Conservation (phyloP, 306 rosid genomes). For the Prunus mume region DNA sequence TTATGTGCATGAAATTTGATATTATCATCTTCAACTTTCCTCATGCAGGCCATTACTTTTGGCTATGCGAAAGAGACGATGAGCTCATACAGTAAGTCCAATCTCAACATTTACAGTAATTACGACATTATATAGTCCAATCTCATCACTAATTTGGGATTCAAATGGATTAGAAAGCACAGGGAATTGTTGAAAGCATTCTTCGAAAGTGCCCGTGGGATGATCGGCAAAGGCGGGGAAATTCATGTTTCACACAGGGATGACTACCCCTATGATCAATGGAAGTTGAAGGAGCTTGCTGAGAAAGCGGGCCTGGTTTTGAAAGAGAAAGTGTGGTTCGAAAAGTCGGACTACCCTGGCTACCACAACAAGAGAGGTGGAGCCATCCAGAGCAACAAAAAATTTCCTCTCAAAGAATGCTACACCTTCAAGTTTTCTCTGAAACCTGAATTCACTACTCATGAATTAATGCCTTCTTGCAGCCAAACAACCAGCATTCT, state of each 20-base stretch:
- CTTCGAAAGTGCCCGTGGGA: constrained; percentile 5
- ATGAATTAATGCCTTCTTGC: too few relatives aligned
- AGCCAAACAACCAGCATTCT: too few relatives aligned
- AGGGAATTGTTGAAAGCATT: constrained; percentile 10
- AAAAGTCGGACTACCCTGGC: constrained; percentile 14
- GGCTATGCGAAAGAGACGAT: constrained; percentile 6
- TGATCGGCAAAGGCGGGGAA: constrained; percentile 23
- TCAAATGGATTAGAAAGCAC: constrained; percentile 14
- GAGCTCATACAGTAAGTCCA: constrained; percentile 16
- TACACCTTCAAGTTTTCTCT: constrained; percentile 24
- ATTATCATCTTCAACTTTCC: constrained; percentile 29
- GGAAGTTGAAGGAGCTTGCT: constrained; percentile 19
- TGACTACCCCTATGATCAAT: constrained; percentile 13
- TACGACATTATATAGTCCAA: too few relatives aligned
- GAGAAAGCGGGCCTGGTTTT: constrained; percentile 5
- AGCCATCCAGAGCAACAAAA: constrained; percentile 17
- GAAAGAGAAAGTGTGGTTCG: constrained; percentile 9
- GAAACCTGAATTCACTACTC: not conserved
- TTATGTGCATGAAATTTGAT: constrained; percentile 16
- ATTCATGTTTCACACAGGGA: constrained; percentile 22
- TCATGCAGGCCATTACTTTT: constrained; percentile 26
- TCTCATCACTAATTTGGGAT: too few relatives aligned
- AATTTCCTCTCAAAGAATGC: constrained; percentile 1
- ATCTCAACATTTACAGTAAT: too few relatives aligned
- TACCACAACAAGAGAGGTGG: constrained; percentile 30